These are phyloP conservation scores for Termitomyces sp. DNA, from an alignment of 768 basidiomycete genomes.

Conservation along the genomic window DNA sequence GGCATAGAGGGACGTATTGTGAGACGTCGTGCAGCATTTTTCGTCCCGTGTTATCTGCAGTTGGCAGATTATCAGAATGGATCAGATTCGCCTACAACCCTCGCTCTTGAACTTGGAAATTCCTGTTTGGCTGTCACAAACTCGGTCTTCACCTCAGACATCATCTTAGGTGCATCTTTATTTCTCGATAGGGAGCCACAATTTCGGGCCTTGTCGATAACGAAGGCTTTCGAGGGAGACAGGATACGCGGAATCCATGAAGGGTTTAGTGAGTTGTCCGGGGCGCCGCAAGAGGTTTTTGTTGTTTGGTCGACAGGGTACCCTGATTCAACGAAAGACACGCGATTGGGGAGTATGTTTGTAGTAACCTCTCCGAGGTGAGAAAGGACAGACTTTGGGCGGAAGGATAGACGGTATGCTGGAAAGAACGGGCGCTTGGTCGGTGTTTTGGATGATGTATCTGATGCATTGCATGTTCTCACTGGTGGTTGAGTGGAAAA, in stretches of 20 bases:
- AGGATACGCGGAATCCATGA: not conserved
- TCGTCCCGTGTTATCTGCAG: not conserved
- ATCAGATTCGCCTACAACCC: not conserved
- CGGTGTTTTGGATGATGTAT: not conserved
- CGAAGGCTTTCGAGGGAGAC: not conserved
- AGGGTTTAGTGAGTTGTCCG: not conserved
- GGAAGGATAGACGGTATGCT: constrained; percentile 1
- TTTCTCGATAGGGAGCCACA: too few species aligned
- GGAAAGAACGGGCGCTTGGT: not conserved
- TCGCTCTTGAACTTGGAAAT: not conserved
- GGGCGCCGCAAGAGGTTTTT: not conserved
- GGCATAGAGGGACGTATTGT: not conserved
- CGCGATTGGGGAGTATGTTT: not conserved
- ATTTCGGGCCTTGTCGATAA: not conserved
- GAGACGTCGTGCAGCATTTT: not conserved
- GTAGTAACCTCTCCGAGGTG: not conserved
- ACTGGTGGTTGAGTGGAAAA: not conserved
- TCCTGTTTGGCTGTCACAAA: not conserved
- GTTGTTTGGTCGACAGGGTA: not conserved
- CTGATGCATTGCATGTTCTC: not conserved
- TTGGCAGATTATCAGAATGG: not conserved
- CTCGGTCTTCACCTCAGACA: not conserved
- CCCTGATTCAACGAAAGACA: not conserved
- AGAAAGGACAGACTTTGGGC: not conserved
- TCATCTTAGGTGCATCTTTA: too few species aligned